A percentile compares a stretch with the other conserved stretches of the same genome.
Conservation (phyloP, 179 eudicot species). For the Silene coronaria region DNA sequence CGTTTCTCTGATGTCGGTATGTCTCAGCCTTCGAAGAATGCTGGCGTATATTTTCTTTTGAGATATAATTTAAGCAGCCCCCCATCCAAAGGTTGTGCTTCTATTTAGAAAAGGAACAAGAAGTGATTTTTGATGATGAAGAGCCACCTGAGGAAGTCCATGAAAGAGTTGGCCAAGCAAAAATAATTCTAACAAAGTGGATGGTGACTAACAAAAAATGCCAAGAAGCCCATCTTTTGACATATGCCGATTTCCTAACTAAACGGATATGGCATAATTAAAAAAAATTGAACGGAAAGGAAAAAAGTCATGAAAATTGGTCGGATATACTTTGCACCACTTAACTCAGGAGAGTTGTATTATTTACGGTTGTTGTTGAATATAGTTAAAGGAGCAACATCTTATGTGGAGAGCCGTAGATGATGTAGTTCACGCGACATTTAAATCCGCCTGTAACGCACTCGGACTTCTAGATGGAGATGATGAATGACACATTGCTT, state of each 20-base stretch:
- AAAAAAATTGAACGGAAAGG: neutral
- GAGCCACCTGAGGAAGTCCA: too few species aligned
- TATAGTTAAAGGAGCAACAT: constrained; percentile 2
- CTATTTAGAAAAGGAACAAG: neutral
- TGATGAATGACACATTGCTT: too few species aligned
- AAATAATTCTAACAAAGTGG: constrained; percentile 17
- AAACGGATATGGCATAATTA: neutral
- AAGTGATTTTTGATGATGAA: neutral
- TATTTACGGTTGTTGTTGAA: constrained; percentile 3
- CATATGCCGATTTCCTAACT: neutral
- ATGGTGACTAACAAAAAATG: neutral
- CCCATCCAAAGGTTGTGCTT: too few species aligned
- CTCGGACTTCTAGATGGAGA: neutral
- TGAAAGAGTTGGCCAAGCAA: neutral
- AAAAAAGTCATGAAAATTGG: neutral
- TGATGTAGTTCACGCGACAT: neutral
- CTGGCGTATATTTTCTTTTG: constrained; percentile 24
- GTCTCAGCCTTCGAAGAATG: too few species aligned
- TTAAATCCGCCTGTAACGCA: neutral
- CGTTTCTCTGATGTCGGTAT: too few species aligned
- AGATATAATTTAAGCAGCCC: neutral
- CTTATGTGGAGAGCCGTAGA: neutral
- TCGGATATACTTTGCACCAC: neutral
- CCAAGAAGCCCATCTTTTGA: neutral
- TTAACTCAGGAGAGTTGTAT: neutral